Percentiles rank a stretch among this genome's conserved stretches.
These are phyloP conservation scores for Ballota nigra DNA, from an alignment of 257 asterid species.

Conservation along the genomic window DNA sequence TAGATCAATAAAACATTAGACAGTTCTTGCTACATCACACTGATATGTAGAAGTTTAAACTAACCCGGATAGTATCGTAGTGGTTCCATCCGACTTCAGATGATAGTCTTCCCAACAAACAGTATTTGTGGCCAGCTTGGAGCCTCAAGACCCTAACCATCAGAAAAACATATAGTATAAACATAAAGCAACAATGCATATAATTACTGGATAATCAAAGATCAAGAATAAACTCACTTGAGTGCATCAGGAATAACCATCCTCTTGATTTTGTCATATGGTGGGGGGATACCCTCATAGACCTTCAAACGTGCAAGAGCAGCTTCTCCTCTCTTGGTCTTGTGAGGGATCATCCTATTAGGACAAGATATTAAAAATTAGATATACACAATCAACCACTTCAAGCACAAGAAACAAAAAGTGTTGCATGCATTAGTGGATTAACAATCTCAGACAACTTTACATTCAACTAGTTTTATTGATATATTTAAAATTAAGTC, in stretches of 20 bases:
- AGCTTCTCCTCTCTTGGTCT: slow-evolving; percentile 74
- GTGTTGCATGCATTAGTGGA: neutral
- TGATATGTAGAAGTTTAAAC: neutral
- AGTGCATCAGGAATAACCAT: slow-evolving; percentile 90
- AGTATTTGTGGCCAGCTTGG: slow-evolving; percentile 82
- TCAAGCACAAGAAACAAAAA: neutral
- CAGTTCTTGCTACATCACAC: neutral
- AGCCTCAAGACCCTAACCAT: slow-evolving; percentile 75
- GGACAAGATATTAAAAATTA: neutral
- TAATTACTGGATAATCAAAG: too few species aligned
- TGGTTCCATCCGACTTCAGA: slow-evolving; percentile 91
- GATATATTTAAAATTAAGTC: neutral
- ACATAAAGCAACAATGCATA: neutral
- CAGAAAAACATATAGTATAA: neutral
- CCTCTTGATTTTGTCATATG: slow-evolving; percentile 64
- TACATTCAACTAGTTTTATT: neutral
- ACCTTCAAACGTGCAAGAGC: slow-evolving; percentile 75
- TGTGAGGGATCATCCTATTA: slow-evolving; percentile 71
- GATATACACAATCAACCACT: neutral
- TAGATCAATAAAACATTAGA: neutral
- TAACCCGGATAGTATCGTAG: slow-evolving; percentile 65
- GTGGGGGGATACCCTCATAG: slow-evolving; percentile 67
- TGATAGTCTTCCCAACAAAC: slow-evolving; percentile 73
- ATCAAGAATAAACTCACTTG: slow-evolving; percentile 41
- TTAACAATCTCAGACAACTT: neutral